Percentiles rank a stretch among this genome's conserved stretches.
phyloP scores from a whole-genome alignment of 768 basidiomycete species.

The Russula abietina region DNA sequence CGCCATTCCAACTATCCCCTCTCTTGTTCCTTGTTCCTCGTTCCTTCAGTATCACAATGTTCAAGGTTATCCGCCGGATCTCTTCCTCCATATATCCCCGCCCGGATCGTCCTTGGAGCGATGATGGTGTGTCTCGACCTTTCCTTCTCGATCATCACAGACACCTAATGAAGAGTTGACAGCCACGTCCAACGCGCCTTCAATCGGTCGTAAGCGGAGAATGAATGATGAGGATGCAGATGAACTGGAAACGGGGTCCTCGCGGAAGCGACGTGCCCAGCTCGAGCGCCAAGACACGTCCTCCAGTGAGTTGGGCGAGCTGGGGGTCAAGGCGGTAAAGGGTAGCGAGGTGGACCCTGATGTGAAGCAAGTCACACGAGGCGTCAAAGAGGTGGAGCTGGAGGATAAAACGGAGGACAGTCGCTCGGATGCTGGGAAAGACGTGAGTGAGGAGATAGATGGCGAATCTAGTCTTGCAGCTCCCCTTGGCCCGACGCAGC shows the following conservation, averaged over 20 bases:
- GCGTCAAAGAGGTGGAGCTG: slow-evolving; percentile 63
- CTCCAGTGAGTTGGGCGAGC: slow-evolving; percentile 25
- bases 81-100: slow-evolving; percentile 64
- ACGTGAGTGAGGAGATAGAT: not conserved
- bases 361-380: slow-evolving; percentile 66
- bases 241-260: slow-evolving; percentile 25
- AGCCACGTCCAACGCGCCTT: slow-evolving; percentile 75
- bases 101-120: slow-evolving; percentile 69
- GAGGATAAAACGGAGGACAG: slow-evolving; percentile 34
- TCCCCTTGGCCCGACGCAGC: slow-evolving; percentile 7
- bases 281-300: slow-evolving; percentile 21
- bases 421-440: slow-evolving; percentile 6
- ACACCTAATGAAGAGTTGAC: slow-evolving; percentile 12
- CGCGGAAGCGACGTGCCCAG: slow-evolving; percentile 24
- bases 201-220: slow-evolving; percentile 60
- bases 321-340: slow-evolving; percentile 31
- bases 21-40: not conserved
- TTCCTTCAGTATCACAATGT: slow-evolving; percentile 39
- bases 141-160: slow-evolving; percentile 11
- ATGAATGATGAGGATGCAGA: slow-evolving; percentile 39
- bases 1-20: not conserved
- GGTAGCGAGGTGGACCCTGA: slow-evolving; percentile 40
- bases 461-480: slow-evolving; percentile 1
- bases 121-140: slow-evolving; percentile 44
- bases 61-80: slow-evolving; percentile 63